phyloP scores from a whole-genome alignment of 2,329 filamentous ascomycete species.

The Ophiostoma australiae region DNA sequence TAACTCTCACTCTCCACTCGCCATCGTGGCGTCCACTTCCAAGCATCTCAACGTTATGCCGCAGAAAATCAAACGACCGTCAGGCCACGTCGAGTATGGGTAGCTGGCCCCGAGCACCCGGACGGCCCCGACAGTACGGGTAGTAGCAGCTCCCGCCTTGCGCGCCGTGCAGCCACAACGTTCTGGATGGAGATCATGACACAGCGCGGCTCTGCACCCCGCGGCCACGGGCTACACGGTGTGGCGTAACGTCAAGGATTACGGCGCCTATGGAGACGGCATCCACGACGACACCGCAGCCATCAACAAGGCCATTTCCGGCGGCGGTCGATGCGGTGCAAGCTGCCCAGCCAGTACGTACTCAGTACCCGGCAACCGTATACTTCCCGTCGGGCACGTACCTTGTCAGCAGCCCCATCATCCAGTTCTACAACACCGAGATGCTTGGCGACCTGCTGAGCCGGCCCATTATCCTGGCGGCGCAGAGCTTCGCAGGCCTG shows the following conservation, averaged over 20 bases:
- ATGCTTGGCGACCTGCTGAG: constrained; percentile 2
- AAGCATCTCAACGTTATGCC: not conserved
- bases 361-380: not conserved
- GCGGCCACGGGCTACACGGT: not conserved
- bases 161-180: not conserved
- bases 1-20: not conserved
- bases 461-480: not conserved
- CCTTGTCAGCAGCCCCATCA: not conserved
- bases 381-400: not conserved
- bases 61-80: not conserved
- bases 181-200: constrained; percentile 1
- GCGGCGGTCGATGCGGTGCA: not conserved
- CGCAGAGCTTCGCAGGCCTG: not conserved
- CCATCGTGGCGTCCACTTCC: not conserved
- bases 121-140: too few relatives aligned
- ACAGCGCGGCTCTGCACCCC: not conserved
- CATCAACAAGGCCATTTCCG: not conserved
- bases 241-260: not conserved
- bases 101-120: too few relatives aligned
- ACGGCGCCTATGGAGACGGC: not conserved
- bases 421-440: not conserved
- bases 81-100: not conserved
- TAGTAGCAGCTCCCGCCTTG: not conserved
- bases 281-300: not conserved
- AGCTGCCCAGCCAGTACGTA: not conserved